These are phyloP conservation scores for Galerina sulciceps DNA, from an alignment of 768 basidiomycete species.

Conservation along the genomic window DNA sequence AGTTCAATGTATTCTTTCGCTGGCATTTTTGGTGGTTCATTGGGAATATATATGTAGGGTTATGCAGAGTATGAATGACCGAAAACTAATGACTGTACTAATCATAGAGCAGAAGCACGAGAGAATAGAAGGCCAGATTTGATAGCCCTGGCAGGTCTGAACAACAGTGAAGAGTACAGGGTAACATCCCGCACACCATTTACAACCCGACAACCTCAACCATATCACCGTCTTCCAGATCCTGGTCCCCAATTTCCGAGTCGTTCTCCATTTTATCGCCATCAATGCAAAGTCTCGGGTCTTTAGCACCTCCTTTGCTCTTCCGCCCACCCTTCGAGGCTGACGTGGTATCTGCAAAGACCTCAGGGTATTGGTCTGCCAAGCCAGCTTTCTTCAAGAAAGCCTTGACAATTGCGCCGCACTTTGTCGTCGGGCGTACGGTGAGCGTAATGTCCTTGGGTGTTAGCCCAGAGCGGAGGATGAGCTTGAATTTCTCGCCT, in stretches of 20 bases:
- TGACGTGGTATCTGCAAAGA: slow-evolving; percentile 26
- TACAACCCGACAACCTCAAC: slow-evolving; percentile 73
- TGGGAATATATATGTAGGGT: too few relatives aligned
- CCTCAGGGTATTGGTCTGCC: slow-evolving; percentile 51
- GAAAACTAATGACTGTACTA: too few relatives aligned
- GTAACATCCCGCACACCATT: too few relatives aligned
- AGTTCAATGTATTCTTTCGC: too few relatives aligned
- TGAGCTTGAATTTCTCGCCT: slow-evolving; percentile 66
- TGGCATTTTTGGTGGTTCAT: neutral
- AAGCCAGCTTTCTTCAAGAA: slow-evolving; percentile 74
- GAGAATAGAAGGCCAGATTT: too few relatives aligned
- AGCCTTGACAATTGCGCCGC: slow-evolving; percentile 74
- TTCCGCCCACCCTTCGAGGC: slow-evolving; percentile 29
- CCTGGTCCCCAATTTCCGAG: slow-evolving; percentile 64
- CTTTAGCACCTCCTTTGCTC: slow-evolving; percentile 33
- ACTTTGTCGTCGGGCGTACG: slow-evolving; percentile 77
- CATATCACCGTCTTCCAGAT: slow-evolving; percentile 80
- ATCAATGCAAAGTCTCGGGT: slow-evolving; percentile 64
- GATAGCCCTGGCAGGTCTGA: too few relatives aligned
- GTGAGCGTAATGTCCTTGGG: slow-evolving; percentile 63
- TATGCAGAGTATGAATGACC: too few relatives aligned
- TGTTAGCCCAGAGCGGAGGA: slow-evolving; percentile 59
- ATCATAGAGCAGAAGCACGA: too few relatives aligned
- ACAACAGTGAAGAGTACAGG: too few relatives aligned
- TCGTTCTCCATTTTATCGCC: slow-evolving; percentile 71